Conservation (phyloP, 345 rosid genomes). For the Arabis hirsuta region DNA sequence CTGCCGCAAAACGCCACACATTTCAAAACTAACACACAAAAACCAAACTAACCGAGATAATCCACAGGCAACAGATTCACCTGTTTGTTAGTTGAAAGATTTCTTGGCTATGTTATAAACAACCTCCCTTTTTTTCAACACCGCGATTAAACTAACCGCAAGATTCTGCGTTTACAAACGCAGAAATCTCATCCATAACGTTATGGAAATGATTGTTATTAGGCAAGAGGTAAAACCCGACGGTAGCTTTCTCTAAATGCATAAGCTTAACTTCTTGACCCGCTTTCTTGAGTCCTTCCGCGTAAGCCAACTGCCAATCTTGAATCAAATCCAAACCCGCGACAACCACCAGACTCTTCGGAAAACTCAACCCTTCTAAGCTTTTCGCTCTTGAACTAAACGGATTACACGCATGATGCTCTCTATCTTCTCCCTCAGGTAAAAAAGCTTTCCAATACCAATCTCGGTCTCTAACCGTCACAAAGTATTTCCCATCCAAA, state of each 20-base stretch:
- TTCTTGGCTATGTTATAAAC: slow-evolving; percentile 29
- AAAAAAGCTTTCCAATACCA: slow-evolving; percentile 97
- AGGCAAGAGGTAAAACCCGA: slow-evolving; percentile 89
- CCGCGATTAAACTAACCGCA: background rate
- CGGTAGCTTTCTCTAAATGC: slow-evolving; percentile 72
- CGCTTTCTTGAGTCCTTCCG: slow-evolving; percentile 68
- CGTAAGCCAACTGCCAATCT: slow-evolving; percentile 86
- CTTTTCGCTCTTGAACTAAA: slow-evolving; percentile 67
- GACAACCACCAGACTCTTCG: slow-evolving; percentile 80
- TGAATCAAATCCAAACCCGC: slow-evolving; percentile 85
- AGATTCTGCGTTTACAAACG: slow-evolving; percentile 56
- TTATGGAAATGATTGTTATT: slow-evolving; percentile 75
- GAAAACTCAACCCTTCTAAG: slow-evolving; percentile 65
- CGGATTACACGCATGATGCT: slow-evolving; percentile 90
- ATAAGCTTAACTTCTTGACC: slow-evolving; percentile 73
- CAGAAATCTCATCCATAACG: slow-evolving; percentile 75
- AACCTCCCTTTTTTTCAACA: background rate
- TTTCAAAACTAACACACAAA: slow-evolving; percentile 11
- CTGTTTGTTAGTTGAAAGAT: slow-evolving; percentile 39
- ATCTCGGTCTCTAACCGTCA: slow-evolving; percentile 69
- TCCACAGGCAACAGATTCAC: slow-evolving; percentile 33
- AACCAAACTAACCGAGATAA: slow-evolving; percentile 22
- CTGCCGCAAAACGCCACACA: slow-evolving; percentile 18
- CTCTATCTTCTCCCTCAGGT: slow-evolving; percentile 80
- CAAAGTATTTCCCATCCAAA: slow-evolving; percentile 86